These are phyloP conservation scores for Phyllosticta paracitricarpa DNA, from an alignment of 2,329 filamentous ascomycete genomes.

Conservation along the genomic window DNA sequence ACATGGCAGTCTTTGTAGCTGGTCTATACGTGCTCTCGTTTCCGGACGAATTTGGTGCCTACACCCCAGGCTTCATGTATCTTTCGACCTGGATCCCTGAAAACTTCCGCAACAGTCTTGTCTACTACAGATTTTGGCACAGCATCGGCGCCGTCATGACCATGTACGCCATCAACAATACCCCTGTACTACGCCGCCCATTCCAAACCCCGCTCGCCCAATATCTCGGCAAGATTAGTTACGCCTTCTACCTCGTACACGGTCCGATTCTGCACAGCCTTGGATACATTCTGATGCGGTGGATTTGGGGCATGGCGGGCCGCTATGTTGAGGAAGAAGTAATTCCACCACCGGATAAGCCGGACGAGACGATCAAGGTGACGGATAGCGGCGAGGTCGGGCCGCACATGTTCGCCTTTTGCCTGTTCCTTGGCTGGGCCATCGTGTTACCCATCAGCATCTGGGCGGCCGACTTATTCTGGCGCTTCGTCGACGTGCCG, in stretches of 20 bases:
- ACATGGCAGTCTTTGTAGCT: constrained; percentile 33
- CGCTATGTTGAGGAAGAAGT: neutral
- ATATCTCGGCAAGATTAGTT: constrained; percentile 49
- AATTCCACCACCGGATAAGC: constrained; percentile 11
- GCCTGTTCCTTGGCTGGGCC: constrained; percentile 15
- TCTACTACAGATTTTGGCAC: constrained; percentile 49
- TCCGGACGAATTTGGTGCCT: constrained; percentile 32
- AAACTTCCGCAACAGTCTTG: constrained; percentile 27
- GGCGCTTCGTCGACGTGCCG: constrained; percentile 45
- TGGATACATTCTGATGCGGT: constrained; percentile 25
- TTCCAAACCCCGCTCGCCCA: constrained; percentile 42
- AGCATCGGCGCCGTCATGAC: constrained; percentile 38
- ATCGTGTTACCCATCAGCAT: constrained; percentile 32
- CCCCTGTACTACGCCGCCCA: constrained; percentile 26
- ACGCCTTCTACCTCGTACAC: constrained; percentile 50
- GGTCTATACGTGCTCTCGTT: constrained; percentile 45
- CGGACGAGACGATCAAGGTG: constrained; percentile 12
- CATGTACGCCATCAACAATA: constrained; percentile 14
- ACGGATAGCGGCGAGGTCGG: constrained; percentile 21
- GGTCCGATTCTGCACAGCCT: constrained; percentile 37
- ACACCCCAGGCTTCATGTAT: constrained; percentile 43
- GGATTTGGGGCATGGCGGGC: constrained; percentile 14
- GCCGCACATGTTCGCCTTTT: constrained; percentile 13
- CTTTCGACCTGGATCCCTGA: constrained; percentile 39
- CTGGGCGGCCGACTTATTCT: constrained; percentile 51